These are phyloP conservation scores for Hirsutella rhossiliensis DNA, from an alignment of 2,329 filamentous ascomycete species.

Conservation along the genomic window DNA sequence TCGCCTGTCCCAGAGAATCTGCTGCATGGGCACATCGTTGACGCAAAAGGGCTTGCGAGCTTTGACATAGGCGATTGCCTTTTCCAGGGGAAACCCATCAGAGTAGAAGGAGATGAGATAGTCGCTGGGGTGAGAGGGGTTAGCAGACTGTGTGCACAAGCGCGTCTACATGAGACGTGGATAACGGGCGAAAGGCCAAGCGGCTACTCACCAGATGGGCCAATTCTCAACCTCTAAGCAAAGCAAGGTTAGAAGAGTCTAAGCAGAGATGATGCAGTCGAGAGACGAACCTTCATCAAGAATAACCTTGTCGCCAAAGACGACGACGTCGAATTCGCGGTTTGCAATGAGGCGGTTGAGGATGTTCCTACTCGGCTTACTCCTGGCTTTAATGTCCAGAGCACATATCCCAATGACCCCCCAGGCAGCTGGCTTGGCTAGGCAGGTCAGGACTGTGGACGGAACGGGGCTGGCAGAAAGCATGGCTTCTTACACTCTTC, in stretches of 20 bases:
- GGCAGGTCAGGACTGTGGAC: slow-evolving; percentile 14
- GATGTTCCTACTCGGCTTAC: slow-evolving; percentile 94
- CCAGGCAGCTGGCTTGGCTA: slow-evolving; percentile 44
- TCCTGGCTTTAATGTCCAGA: slow-evolving; percentile 87
- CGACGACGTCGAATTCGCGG: slow-evolving; percentile 88
- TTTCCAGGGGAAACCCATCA: slow-evolving; percentile 91
- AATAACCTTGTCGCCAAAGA: slow-evolving; percentile 98
- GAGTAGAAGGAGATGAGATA: slow-evolving; percentile 98
- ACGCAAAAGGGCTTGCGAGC: slow-evolving; percentile 93
- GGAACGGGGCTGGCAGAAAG: too few species aligned
- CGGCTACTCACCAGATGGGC: slow-evolving; percentile 62
- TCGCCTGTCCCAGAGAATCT: slow-evolving; percentile 89
- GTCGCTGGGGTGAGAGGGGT: slow-evolving; percentile 38
- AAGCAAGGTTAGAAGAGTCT: neutral
- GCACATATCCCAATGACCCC: slow-evolving; percentile 86
- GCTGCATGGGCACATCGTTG: slow-evolving; percentile 95
- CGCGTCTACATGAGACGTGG: neutral
- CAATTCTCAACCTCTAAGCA: slow-evolving; percentile 73
- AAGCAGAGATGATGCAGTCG: neutral
- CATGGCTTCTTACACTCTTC: slow-evolving; percentile 33
- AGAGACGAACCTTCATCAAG: slow-evolving; percentile 62
- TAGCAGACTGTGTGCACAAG: neutral
- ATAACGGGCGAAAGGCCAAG: neutral
- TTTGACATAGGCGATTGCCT: slow-evolving; percentile 90
- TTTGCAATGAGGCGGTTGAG: slow-evolving; percentile 83